Evolutionary conservation across 768 basidiomycete genomes (phyloP).

Genomic region (Dioszegia aurantiaca): DNA sequence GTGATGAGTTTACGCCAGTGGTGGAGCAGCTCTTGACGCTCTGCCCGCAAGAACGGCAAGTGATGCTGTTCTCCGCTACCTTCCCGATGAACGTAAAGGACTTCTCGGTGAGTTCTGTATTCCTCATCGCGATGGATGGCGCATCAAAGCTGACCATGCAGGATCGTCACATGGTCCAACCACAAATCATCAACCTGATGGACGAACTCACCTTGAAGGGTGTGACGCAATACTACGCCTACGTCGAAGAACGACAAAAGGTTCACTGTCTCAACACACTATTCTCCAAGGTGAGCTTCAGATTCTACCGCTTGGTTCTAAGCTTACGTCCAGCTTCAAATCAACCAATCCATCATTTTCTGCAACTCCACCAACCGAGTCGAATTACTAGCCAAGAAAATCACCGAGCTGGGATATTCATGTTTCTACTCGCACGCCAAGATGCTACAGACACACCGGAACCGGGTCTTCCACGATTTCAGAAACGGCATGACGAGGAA

Average conservation of each 20-base stretch:
- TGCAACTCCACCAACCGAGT: constrained; percentile 99
- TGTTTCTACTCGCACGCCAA: constrained; percentile 99
- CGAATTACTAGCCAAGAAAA: constrained; percentile 98
- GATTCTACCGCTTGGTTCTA: background rate
- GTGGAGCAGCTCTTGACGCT: constrained; percentile 92
- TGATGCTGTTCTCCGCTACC: constrained; percentile 98
- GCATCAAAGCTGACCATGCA: constrained; percentile 21
- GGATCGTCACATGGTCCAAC: constrained; percentile 74
- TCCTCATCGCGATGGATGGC: background rate
- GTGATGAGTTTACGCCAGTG: constrained; percentile 95
- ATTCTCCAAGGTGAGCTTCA: constrained; percentile 83
- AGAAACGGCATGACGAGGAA: constrained; percentile 97
- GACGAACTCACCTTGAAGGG: constrained; percentile 97
- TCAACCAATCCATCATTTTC: constrained; percentile 99
- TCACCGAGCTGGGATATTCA: constrained; percentile 97
- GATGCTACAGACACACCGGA: constrained; percentile 98
- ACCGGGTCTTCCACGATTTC: constrained; percentile 99
- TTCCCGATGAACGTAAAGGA: constrained; percentile 99
- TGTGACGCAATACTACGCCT: constrained; percentile 99
- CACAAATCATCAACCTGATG: constrained; percentile 99
- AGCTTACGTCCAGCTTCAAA: constrained; percentile 73
- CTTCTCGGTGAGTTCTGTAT: constrained; percentile 70
- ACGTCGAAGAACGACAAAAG: constrained; percentile 98
- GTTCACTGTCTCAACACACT: constrained; percentile 99
- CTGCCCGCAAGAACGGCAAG: constrained; percentile 80